These are phyloP conservation scores for Phytophthora capsici DNA, from an alignment of 352 stramenopile genomes.

Conservation along the genomic window DNA sequence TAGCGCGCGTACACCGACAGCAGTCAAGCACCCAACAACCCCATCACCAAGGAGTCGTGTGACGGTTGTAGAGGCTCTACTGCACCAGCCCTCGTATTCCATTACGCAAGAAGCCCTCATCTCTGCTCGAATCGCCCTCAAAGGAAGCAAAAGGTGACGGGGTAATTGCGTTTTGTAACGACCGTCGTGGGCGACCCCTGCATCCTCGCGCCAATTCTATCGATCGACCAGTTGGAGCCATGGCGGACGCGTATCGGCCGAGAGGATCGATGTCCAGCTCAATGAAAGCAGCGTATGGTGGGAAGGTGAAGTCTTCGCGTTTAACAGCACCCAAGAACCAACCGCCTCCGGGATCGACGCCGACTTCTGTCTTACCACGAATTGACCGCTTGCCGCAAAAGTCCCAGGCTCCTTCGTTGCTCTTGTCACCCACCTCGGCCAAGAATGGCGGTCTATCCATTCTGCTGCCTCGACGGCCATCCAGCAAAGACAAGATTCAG, in stretches of 20 bases:
- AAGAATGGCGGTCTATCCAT: conserved; percentile 28
- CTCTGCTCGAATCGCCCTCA: conserved; percentile 11
- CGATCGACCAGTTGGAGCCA: not conserved
- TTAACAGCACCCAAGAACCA: conserved; percentile 34
- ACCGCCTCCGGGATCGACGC: conserved; percentile 11
- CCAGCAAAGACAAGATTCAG: conserved; percentile 4
- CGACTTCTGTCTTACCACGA: conserved; percentile 40
- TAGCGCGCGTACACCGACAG: conserved; percentile 2
- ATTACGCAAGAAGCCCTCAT: conserved; percentile 19
- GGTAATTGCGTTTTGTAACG: conserved; percentile 31
- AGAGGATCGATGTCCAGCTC: conserved; percentile 26
- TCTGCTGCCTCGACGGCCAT: conserved; percentile 18
- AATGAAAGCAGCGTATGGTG: conserved; percentile 22
- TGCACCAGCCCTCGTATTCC: conserved; percentile 39
- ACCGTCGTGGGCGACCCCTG: conserved; percentile 11
- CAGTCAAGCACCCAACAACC: conserved; percentile 13
- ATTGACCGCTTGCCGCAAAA: conserved; percentile 37
- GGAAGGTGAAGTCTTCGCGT: conserved; percentile 29
- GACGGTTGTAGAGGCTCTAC: conserved; percentile 32
- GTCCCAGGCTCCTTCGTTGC: not conserved
- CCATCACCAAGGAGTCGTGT: conserved; percentile 30
- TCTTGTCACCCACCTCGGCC: conserved; percentile 9
- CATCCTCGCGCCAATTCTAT: not conserved
- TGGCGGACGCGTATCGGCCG: conserved; percentile 42
- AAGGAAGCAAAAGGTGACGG: conserved; percentile 11